Evolutionary conservation across 2,329 filamentous ascomycete species (phyloP), one percentile per base, ranked within the genome.

Genomic region (Neobulgaria alba): DNA sequence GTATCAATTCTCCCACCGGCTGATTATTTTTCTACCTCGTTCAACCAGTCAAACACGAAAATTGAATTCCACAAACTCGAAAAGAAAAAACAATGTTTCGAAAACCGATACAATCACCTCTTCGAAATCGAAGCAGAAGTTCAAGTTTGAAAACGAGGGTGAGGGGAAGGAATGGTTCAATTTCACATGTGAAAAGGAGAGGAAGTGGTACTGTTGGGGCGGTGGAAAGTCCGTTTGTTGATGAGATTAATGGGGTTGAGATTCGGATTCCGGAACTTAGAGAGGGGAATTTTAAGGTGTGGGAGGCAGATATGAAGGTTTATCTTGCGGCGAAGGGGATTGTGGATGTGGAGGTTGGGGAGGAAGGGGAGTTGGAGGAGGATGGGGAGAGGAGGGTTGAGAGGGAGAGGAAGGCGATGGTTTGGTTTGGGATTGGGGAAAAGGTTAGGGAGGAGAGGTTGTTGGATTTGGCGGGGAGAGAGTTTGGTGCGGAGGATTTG

Each of bases 261-360:
- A 26, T 26, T 12, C 23, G 23, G 12, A 26, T 26, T 12, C 23
- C 23, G 7, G 23, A 26, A 7, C 12, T 26, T 7, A 26, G 7
- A 12, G 7, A 7, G 23, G 23, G 7, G 23, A 26, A 26, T 12
- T 12, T 26, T 26, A 26, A 26, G 23, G 7, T 26, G 23, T 46
- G 39, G 39, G 36, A 46, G 26, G 43, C 39, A n/a, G 43, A 46
- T 16, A 46, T 45, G 39, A 41, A 41, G 31, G 43, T 45, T 15
- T 42, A 42, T 19, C 43, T 45, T 26, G 43, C 34, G 18, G 43
- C 38, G 4, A 45, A 45, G 29, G 43, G 43, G 33, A 35, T 42
- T 29, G 43, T 35, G 15, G 32, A 45, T 14, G 33, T 7, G 7
- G 7, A 7, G 23, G 23, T 7, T 26, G 23, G 12, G 7, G 23